Percentiles rank a stretch among this genome's conserved stretches.
Evolutionary conservation across 164 flowering plant genomes (phyloP).

Genomic region (Houttuynia cordata): DNA sequence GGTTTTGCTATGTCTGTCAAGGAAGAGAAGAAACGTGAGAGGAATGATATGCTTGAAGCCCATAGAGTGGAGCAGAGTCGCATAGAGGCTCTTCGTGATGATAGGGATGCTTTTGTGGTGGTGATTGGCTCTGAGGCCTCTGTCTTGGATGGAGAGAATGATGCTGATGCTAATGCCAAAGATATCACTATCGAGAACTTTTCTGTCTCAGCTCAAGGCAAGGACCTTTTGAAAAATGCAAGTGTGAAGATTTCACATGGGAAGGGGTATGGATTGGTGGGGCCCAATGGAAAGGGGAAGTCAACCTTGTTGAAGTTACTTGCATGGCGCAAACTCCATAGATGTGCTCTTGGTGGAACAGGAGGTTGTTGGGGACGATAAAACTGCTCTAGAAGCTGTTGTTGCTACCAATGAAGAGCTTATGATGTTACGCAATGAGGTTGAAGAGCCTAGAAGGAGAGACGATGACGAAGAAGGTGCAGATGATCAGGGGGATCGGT

Average conservation of each 20-base stretch:
- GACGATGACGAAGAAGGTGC: conserved; percentile 24
- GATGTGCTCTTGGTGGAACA: conserved; percentile 86
- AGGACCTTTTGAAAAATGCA: conserved; percentile 11
- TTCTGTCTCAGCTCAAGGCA: conserved; percentile 13
- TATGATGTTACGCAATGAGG: conserved; percentile 50
- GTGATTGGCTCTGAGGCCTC: conserved; percentile 10
- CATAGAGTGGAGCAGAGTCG: conserved; percentile 40
- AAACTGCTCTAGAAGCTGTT: conserved; percentile 65
- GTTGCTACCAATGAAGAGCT: conserved; percentile 76
- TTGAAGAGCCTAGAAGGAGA: conserved; percentile 34
- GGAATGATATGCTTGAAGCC: conserved; percentile 48
- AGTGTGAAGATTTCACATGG: conserved; percentile 13
- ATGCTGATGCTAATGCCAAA: conserved; percentile 13
- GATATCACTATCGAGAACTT: conserved; percentile 13
- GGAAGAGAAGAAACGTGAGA: conserved; percentile 68
- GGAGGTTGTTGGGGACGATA: conserved; percentile 76
- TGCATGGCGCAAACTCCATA: conserved; percentile 87
- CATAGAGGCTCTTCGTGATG: conserved; percentile 69
- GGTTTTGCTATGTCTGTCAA: conserved; percentile 33
- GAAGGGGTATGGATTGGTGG: conserved; percentile 35
- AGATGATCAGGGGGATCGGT: conserved; percentile 41
- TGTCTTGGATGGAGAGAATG: conserved; percentile 4
- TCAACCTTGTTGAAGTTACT: conserved; percentile 66
- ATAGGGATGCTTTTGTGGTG: conserved; percentile 51
- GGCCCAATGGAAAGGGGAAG: conserved; percentile 82